Evolutionary conservation across 371 early-diverging fungal genomes (phyloP).

Genomic region (Haplosporangium sp.): DNA sequence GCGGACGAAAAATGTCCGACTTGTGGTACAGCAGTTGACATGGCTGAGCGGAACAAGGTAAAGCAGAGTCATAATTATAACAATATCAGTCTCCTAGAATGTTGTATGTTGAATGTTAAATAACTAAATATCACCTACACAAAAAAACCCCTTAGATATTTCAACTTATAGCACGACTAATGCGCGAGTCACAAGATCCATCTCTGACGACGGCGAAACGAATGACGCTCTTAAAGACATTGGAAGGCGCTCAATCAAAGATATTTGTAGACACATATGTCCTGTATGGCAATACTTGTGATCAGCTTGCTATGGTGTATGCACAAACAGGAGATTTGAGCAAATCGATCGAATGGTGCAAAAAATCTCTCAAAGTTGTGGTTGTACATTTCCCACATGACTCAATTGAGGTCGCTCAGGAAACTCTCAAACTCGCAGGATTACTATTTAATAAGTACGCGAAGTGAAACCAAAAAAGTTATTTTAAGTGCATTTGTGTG

Average conservation of each 20-base stretch:
- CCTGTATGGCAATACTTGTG: slow-evolving; percentile 47
- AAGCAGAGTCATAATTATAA: not conserved
- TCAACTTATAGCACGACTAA: slow-evolving; percentile 30
- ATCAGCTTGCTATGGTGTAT: slow-evolving; percentile 44
- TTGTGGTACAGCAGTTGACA: slow-evolving; percentile 31
- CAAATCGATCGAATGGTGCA: slow-evolving; percentile 44
- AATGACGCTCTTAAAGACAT: slow-evolving; percentile 26
- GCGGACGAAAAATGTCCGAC: slow-evolving; percentile 27
- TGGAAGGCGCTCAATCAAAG: slow-evolving; percentile 33
- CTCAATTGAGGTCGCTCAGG: slow-evolving; percentile 53
- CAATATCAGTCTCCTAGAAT: too few species aligned
- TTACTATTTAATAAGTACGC: slow-evolving; percentile 49
- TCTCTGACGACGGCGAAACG: slow-evolving; percentile 8
- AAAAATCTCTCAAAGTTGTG: slow-evolving; percentile 37
- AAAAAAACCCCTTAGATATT: slow-evolving; percentile 14
- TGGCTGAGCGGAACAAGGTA: slow-evolving; percentile 22
- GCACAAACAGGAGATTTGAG: slow-evolving; percentile 36
- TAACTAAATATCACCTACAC: too few species aligned
- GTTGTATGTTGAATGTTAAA: too few species aligned
- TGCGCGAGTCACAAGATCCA: slow-evolving; percentile 31
- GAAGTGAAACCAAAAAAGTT: not conserved
- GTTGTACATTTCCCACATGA: slow-evolving; percentile 47
- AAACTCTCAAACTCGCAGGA: slow-evolving; percentile 49
- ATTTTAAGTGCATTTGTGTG: too few species aligned
- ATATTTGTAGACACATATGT: slow-evolving; percentile 37